A percentile compares a stretch with the other conserved stretches of the same genome.
These are phyloP conservation scores for Olyra latifolia DNA, from an alignment of 176 grass and related monocot genomes.

Conservation along the genomic window DNA sequence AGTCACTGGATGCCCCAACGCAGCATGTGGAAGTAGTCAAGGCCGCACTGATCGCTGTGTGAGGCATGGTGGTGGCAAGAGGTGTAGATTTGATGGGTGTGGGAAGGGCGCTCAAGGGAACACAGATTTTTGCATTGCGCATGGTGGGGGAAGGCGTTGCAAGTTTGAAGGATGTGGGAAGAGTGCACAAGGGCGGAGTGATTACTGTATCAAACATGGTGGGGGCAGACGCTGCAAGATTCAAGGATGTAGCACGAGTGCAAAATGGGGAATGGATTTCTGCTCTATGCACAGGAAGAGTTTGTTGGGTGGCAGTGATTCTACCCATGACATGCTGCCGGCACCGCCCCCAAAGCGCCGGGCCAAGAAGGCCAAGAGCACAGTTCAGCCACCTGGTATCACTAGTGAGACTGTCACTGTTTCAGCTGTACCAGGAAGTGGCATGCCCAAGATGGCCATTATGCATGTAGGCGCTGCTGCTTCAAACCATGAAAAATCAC, in stretches of 20 bases:
- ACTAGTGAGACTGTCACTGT: not conserved
- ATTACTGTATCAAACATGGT: constrained; percentile 48
- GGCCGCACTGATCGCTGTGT: constrained; percentile 39
- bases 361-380: constrained; percentile 28
- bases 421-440: not conserved
- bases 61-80: constrained; percentile 48
- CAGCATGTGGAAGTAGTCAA: constrained; percentile 51
- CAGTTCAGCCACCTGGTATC: not conserved
- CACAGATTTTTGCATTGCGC: constrained; percentile 46
- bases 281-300: constrained; percentile 41
- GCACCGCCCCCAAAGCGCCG: not conserved
- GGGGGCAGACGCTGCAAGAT: constrained; percentile 44
- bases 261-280: constrained; percentile 48
- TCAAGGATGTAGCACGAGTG: constrained; percentile 34
- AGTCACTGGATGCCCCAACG: constrained; percentile 35
- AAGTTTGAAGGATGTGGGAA: constrained; percentile 48
- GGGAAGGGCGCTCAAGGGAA: constrained; percentile 46
- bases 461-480: not conserved
- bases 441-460: not conserved
- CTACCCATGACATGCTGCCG: constrained; percentile 10
- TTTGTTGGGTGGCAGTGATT: not conserved
- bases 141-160: constrained; percentile 49
- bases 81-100: constrained; percentile 39
- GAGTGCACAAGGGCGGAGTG: constrained; percentile 47
- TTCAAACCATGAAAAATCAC: constrained; percentile 6